Base-by-base conservation (phyloP, 2,329 filamentous ascomycete genomes). In the Harringtonia aguacate region DNA sequence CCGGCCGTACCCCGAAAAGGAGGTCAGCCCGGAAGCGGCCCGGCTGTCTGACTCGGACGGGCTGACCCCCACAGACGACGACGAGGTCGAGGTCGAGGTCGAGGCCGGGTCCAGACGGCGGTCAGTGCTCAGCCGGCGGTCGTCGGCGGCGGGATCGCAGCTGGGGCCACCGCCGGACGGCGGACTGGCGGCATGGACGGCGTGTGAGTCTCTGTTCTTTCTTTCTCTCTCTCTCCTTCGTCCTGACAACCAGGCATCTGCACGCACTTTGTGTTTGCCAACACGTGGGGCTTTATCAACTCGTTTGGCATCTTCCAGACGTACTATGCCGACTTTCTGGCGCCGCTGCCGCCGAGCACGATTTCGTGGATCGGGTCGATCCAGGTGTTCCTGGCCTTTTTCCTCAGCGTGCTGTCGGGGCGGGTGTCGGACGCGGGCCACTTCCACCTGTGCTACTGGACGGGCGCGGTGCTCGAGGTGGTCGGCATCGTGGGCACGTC, bases 181-280 rank as follows among this genome's bases (percentile, higher is more conserved):
- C 2, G 48, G 48, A 7, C 38, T 21, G 28, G n/a, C n/a, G 17
- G 48, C 46, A 7, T 50, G 48, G 48, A 27, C 28, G 2, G 41
- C 43, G 8, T 50, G 48, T 45, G 13, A 1, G 20, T 7, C 21
- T 30, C 14, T 36, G 20, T 6, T 28, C 13, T 14, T 20, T 8
- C 21, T n/a, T 4, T 27, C 18, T 24, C 35, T 28, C 20, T 34
- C 3, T 4, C 13, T 17, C 18, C 24, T 30, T 18, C 27, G 21
- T 13, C 18, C 4, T 10, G n/a, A n/a, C n/a, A n/a, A n/a, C n/a
- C 24, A 47, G 46, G 46, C 35, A 10, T 48, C 21, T 35, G 39
- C 31, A 36, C 47, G 0, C 51, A 53, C 17, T 27, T 67, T 2
- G 58, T 67, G 14, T 48, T 49, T 20, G 33, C 41, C 34, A 49